Base-by-base conservation (phyloP, 2,329 filamentous ascomycete species). In the Periconia sp. region DNA sequence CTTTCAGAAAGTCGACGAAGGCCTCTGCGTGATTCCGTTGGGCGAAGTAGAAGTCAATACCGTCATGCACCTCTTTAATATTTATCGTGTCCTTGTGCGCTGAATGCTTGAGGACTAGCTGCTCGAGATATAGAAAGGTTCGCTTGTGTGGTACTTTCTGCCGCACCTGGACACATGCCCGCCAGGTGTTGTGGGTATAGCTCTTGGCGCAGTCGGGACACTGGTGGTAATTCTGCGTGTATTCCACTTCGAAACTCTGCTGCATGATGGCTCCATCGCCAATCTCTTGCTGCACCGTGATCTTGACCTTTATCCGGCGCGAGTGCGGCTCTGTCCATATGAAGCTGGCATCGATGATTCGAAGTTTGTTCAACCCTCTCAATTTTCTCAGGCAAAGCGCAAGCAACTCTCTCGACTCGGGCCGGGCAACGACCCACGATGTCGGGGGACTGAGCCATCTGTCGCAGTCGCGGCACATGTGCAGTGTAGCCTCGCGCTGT, bases 251-350 rank as follows among this genome's bases (percentile, higher is more conserved):
- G 68, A 99, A 96, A 36, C 85, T 87, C 73, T 99, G 94, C 73
- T 99, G 94, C 60, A 99, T 68, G 46, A 87, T 85, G 8, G 83
- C 84, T 25, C 81, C 83, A 59, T 85, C 76, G 59, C 80, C 82
- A 29, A 81, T 81, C 67, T 86, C 81, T 56, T 83, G 80, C 65
- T 97, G 94, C 34, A 97, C 86, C 1, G 94, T 97, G 70, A 99
- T 86, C 77, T 96, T 96, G 70, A 97, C 86, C 74, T 92, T 95
- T 53, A 97, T 81, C 68, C 94, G 81, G 65, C 90, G 81, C 60
- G 92, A 96, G 75, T 99, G 94, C 9, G 94, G 92, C 72, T 99
- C 94, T 1, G 94, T 99, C 94, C 94, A 99, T 66, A 97, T 88
- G 68, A 97, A 99, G 61, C 85, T 88, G 33, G 94, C 94, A 68